Percentiles rank a stretch among this genome's conserved stretches.
Evolutionary conservation across 345 rosid species (phyloP).

Genomic region (Capsella bursapastoris): DNA sequence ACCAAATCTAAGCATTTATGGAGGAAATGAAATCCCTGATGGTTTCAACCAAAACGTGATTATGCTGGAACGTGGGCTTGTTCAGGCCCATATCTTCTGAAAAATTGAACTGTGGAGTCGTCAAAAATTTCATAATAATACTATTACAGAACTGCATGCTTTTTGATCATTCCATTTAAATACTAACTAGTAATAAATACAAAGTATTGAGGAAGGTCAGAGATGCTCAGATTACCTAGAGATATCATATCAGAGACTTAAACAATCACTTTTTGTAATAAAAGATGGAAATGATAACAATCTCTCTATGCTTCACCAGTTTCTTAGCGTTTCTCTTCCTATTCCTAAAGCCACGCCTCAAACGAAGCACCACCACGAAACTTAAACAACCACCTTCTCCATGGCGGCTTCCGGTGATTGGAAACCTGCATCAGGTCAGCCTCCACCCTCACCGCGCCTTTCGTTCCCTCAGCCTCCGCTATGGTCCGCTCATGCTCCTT

Average conservation of each 20-base stretch:
- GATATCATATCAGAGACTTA: no score
- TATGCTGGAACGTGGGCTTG: no score
- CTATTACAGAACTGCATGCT: not conserved
- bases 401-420: constrained; percentile 51
- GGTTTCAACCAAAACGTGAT: no score
- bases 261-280: not conserved
- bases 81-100: no score
- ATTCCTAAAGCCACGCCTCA: not conserved
- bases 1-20: no score
- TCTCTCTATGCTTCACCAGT: not conserved
- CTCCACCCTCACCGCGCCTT: constrained; percentile 52
- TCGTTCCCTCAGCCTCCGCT: constrained; percentile 34
- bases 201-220: not conserved
- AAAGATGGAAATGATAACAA: not conserved
- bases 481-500: constrained; percentile 64
- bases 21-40: no score
- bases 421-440: constrained; percentile 62
- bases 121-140: no score
- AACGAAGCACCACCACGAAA: not conserved
- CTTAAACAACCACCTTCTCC: constrained; percentile 47
- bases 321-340: not conserved
- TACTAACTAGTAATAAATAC: not conserved
- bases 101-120: no score
- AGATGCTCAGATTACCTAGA: no score
- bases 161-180: not conserved